A percentile compares a stretch with the other conserved stretches of the same genome.
These are phyloP conservation scores for Podochytrium sp. DNA, from an alignment of 192 early-diverging fungal species.

Conservation along the genomic window DNA sequence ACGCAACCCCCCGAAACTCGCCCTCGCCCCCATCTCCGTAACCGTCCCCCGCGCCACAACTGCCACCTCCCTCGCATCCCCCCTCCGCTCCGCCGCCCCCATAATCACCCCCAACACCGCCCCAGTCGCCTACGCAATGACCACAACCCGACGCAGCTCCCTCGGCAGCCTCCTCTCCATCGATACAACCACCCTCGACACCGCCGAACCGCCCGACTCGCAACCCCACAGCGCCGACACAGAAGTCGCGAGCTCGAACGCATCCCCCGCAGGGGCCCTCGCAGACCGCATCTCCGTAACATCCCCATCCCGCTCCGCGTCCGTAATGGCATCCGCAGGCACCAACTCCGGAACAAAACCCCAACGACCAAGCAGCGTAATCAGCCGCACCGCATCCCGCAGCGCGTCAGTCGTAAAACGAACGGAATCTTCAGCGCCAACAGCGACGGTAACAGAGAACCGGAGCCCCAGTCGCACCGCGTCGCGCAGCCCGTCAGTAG, in stretches of 20 bases:
- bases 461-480: not conserved
- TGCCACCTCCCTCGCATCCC: not conserved
- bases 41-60: not conserved
- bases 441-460: not conserved
- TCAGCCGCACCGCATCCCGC: not conserved
- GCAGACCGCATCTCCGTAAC: not conserved
- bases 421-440: not conserved
- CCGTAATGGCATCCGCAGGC: not conserved
- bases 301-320: not conserved
- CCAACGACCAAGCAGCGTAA: not conserved
- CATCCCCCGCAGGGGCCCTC: not conserved
- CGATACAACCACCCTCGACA: not conserved
- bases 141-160: not conserved
- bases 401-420: too few species aligned
- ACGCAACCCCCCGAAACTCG: constrained; percentile 20
- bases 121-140: constrained; percentile 4
- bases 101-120: not conserved
- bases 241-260: not conserved
- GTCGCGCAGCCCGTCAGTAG: too few species aligned
- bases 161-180: not conserved
- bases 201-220: not conserved
- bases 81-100: not conserved
- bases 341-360: not conserved
- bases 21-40: not conserved
- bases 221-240: not conserved